Evolutionary conservation across 345 rosid genomes (phyloP).

Genomic region (Eucalyptus pauciflora): DNA sequence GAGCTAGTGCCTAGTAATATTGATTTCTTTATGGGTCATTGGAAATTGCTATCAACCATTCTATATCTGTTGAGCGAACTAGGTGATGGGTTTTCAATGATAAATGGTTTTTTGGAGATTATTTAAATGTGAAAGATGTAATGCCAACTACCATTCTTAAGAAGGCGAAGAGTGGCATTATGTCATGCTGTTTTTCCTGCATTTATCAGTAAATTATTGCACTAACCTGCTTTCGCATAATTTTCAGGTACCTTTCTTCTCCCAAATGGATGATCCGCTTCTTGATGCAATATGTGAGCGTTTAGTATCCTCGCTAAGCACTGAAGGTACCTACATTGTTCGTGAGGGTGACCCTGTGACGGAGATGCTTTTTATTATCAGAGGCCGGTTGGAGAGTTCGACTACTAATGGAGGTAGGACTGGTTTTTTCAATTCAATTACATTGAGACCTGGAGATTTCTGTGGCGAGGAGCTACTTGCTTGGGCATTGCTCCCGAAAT

Average conservation of each 20-base stretch:
- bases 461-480: constrained; percentile 92
- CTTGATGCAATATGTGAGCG: constrained; percentile 96
- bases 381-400: constrained; percentile 87
- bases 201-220: background rate
- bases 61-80: background rate
- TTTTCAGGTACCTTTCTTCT: constrained; percentile 82
- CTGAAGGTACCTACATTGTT: constrained; percentile 71
- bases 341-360: constrained; percentile 92
- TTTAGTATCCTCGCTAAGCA: constrained; percentile 67
- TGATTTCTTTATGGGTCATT: background rate
- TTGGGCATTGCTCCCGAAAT: constrained; percentile 92
- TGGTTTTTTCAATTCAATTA: constrained; percentile 86
- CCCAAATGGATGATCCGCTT: constrained; percentile 94
- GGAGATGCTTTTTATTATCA: constrained; percentile 82
- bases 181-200: background rate
- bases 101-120: background rate
- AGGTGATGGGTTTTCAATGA: background rate
- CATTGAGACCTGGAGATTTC: constrained; percentile 80
- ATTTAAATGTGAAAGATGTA: background rate
- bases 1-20: background rate
- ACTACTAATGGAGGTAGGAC: constrained; percentile 91
- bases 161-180: background rate
- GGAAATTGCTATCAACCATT: background rate
- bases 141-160: background rate
- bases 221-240: background rate